These are phyloP conservation scores for Yamadazyma pseudoaaseri DNA, from an alignment of 1,139 yeast genomes.

Conservation along the genomic window DNA sequence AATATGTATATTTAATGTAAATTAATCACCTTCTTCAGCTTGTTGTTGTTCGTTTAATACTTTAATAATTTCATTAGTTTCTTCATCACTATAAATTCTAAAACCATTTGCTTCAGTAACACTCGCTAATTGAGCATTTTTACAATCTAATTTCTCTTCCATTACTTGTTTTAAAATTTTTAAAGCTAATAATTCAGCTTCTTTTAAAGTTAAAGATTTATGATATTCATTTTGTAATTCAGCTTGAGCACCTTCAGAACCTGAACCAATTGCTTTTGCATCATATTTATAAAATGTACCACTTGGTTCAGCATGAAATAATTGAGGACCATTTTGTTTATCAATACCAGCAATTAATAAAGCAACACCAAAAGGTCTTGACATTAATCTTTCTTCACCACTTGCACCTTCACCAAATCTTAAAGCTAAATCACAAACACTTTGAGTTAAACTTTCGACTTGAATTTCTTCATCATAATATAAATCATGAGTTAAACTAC, in stretches of 20 bases:
- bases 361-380: constrained; percentile 99
- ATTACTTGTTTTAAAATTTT: constrained; percentile 95
- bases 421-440: constrained; percentile 94
- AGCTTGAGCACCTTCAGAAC: constrained; percentile 98
- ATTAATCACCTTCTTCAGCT: constrained; percentile 4
- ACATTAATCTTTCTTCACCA: constrained; percentile 96
- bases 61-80: constrained; percentile 79
- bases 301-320: constrained; percentile 98
- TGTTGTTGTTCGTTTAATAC: constrained; percentile 66
- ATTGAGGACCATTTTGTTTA: constrained; percentile 90
- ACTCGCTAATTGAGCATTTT: constrained; percentile 92
- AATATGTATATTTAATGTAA: constrained; percentile 5
- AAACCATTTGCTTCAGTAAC: constrained; percentile 88
- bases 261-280: constrained; percentile 98
- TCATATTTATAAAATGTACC: constrained; percentile 97
- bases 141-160: constrained; percentile 97
- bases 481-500: constrained; percentile 83
- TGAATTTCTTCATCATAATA: constrained; percentile 91
- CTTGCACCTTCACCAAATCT: constrained; percentile 98
- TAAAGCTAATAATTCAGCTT: constrained; percentile 87
- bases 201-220: constrained; percentile 86
- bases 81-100: constrained; percentile 78
- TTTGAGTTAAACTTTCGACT: constrained; percentile 92
- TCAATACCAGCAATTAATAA: constrained; percentile 93
- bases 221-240: constrained; percentile 97